Percentiles rank a stretch among this genome's conserved stretches.
Conservation (phyloP, 306 rosid species). For the Lathyrus aphaca region DNA sequence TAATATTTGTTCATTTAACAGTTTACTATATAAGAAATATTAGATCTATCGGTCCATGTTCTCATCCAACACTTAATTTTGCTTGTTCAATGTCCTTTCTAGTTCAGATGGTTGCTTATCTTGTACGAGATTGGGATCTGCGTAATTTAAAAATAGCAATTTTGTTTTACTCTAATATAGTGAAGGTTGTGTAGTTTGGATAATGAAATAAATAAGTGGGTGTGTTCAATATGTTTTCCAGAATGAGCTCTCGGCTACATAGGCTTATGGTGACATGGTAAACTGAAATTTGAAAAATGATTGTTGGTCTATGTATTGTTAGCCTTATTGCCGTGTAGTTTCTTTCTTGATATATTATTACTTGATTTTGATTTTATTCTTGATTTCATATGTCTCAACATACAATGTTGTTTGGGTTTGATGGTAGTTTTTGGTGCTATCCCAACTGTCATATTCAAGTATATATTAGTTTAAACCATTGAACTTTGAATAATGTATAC, state of each 20-base stretch:
- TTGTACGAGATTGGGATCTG: neutral
- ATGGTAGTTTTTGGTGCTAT: constrained; percentile 75
- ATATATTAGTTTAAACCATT: constrained; percentile 42
- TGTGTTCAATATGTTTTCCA: constrained; percentile 26
- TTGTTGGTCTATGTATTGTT: constrained; percentile 24
- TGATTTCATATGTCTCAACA: constrained; percentile 64
- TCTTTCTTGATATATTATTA: constrained; percentile 15
- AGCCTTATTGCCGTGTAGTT: constrained; percentile 19
- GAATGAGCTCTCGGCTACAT: neutral
- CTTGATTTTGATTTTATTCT: constrained; percentile 34
- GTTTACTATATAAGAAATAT: neutral
- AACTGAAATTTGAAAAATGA: constrained; percentile 11
- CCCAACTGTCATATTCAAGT: constrained; percentile 83
- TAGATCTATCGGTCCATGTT: neutral
- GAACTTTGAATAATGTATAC: constrained; percentile 26
- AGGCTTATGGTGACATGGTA: constrained; percentile 6
- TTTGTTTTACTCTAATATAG: constrained; percentile 10
- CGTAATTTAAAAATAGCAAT: neutral
- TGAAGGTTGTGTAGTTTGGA: constrained; percentile 12
- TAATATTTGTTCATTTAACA: constrained; percentile 12
- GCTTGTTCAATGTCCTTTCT: constrained; percentile 10
- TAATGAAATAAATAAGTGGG: neutral
- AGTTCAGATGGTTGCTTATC: constrained; percentile 6
- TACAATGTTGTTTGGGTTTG: constrained; percentile 48
- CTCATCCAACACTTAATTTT: constrained; percentile 2